Conservation (phyloP, 164 flowering plant genomes). For the Magnolia kwangsiensis region DNA sequence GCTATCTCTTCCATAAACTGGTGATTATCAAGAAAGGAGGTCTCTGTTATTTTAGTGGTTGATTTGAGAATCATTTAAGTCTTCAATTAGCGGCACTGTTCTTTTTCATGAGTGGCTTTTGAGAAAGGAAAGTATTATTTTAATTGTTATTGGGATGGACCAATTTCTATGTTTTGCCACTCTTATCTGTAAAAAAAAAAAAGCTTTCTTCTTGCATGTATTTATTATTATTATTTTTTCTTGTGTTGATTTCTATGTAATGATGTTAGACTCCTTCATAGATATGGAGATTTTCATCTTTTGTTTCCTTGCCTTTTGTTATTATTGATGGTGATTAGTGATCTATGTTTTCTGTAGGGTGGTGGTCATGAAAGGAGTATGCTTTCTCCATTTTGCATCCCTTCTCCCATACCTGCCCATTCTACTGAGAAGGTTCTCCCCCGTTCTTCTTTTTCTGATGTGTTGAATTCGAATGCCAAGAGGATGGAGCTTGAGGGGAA, state of each 20-base stretch:
- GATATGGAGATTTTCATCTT: not conserved
- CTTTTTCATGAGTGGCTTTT: too few relatives aligned
- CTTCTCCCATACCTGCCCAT: slow-evolving; percentile 25
- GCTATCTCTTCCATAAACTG: not conserved
- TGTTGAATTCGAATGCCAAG: slow-evolving; percentile 20
- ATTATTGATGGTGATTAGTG: not conserved
- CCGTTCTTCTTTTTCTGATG: slow-evolving; percentile 20
- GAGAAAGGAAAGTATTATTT: too few relatives aligned
- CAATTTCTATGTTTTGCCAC: too few relatives aligned
- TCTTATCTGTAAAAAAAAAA: not conserved
- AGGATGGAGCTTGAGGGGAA: slow-evolving; percentile 22
- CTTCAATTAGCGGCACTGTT: too few relatives aligned
- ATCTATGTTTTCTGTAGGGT: slow-evolving; percentile 35
- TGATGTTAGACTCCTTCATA: not conserved
- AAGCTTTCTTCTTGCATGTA: not conserved
- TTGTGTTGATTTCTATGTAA: not conserved
- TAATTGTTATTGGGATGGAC: too few relatives aligned
- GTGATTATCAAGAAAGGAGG: too few relatives aligned
- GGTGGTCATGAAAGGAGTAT: slow-evolving; percentile 32
- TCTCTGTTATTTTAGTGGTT: too few relatives aligned
- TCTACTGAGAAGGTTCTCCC: slow-evolving; percentile 28
- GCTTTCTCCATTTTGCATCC: slow-evolving; percentile 22
- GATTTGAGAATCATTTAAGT: too few relatives aligned
- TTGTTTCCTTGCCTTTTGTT: not conserved
- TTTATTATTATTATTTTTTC: not conserved